A percentile compares a stretch with the other conserved stretches of the same genome.
Evolutionary conservation across 768 basidiomycete species (phyloP).

Genomic region (Leccinum variicolor): DNA sequence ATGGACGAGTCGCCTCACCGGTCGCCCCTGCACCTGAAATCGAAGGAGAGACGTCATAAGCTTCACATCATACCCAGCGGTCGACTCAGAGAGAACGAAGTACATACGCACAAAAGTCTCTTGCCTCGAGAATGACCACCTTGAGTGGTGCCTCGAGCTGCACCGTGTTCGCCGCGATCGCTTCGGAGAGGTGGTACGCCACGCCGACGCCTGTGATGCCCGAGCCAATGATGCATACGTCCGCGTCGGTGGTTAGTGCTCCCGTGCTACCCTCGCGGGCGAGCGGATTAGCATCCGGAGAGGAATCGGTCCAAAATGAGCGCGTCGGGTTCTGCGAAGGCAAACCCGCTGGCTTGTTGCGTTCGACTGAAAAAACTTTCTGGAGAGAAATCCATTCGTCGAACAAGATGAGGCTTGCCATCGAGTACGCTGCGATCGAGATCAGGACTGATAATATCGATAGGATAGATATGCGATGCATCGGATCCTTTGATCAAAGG

Average conservation of each 20-base stretch:
- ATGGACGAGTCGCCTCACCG: constrained; percentile 36
- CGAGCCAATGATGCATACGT: constrained; percentile 76
- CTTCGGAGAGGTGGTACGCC: constrained; percentile 65
- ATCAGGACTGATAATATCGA: neutral
- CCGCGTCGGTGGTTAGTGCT: constrained; percentile 53
- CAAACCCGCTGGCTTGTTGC: constrained; percentile 25
- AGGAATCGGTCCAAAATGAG: constrained; percentile 68
- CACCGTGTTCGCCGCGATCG: constrained; percentile 3
- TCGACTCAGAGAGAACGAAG: neutral
- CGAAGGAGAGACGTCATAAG: neutral
- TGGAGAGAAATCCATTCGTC: constrained; percentile 2
- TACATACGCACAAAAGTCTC: constrained; percentile 72
- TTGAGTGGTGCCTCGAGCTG: constrained; percentile 32
- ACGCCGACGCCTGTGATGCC: constrained; percentile 76
- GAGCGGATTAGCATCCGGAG: constrained; percentile 60
- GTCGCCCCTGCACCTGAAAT: constrained; percentile 69
- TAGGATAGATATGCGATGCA: neutral
- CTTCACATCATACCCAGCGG: neutral
- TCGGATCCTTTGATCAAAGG: too few species aligned
- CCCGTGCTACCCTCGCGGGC: constrained; percentile 65
- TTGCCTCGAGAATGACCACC: constrained; percentile 73
- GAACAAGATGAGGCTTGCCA: constrained; percentile 1
- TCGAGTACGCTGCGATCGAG: constrained; percentile 2
- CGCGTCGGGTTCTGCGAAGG: constrained; percentile 64
- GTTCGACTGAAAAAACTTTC: constrained; percentile 1